phyloP scores from a whole-genome alignment of 129 eudicot species.

The Pittosporum tobira region DNA sequence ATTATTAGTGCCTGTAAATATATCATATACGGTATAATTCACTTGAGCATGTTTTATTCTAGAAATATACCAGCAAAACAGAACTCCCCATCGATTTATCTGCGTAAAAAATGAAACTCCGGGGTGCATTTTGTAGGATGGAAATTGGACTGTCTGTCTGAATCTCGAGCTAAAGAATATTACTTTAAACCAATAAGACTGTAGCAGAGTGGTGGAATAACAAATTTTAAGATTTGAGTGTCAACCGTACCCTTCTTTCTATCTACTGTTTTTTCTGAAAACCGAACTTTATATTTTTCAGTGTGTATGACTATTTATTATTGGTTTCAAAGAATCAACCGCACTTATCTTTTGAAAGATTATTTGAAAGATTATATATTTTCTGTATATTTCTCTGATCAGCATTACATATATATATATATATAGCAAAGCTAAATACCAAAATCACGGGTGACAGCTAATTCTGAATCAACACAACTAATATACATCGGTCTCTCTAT shows the following conservation, averaged over 20 bases:
- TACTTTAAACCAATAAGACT: background rate
- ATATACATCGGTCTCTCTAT: no score
- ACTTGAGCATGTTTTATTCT: background rate
- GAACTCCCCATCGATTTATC: constrained; percentile 6
- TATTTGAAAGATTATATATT: no score
- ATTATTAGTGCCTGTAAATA: constrained; percentile 3
- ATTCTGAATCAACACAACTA: no score
- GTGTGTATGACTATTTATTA: no score
- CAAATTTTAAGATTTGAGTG: background rate
- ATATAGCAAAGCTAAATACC: no score
- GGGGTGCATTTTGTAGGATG: constrained; percentile 1
- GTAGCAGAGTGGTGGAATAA: background rate
- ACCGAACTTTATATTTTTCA: background rate
- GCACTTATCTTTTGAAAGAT: no score
- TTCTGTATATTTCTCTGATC: no score
- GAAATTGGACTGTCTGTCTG: constrained; percentile 2
- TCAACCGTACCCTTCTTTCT: background rate
- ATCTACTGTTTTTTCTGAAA: background rate
- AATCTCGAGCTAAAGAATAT: constrained; percentile 5
- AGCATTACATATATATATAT: no score
- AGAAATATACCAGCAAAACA: constrained; percentile 5
- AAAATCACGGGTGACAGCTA: no score
- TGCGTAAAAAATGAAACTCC: background rate
- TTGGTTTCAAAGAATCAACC: background rate
- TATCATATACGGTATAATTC: background rate